A percentile compares a stretch with the other conserved stretches of the same genome.
These are phyloP conservation scores for Favolaschia claudopus DNA, from an alignment of 768 basidiomycete genomes.

Conservation along the genomic window DNA sequence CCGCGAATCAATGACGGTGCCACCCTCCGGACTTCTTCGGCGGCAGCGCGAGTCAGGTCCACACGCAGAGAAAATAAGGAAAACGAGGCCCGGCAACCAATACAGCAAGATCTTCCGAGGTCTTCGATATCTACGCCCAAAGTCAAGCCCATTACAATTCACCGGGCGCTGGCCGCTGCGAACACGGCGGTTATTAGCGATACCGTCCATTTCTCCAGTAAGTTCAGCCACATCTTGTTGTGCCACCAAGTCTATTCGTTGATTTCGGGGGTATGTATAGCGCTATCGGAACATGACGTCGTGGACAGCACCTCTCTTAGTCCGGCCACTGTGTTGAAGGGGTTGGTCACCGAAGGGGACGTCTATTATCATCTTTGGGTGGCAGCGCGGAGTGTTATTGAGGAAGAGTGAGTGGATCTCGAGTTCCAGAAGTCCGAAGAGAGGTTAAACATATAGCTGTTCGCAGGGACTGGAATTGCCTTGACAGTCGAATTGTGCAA, in stretches of 20 bases:
- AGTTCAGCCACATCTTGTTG: slow-evolving; percentile 23
- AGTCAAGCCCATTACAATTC: slow-evolving; percentile 1
- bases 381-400: slow-evolving; percentile 38
- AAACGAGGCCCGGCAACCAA: slow-evolving; percentile 1
- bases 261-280: neutral
- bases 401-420: slow-evolving; percentile 42
- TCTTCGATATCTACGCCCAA: neutral
- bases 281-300: slow-evolving; percentile 40
- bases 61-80: slow-evolving; percentile 6
- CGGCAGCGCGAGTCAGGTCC: slow-evolving; percentile 1
- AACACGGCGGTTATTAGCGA: slow-evolving; percentile 49
- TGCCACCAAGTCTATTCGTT: neutral
- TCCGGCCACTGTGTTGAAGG: slow-evolving; percentile 38
- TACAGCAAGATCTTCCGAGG: too few species aligned
- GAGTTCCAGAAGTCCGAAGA: too few species aligned
- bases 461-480: slow-evolving; percentile 22
- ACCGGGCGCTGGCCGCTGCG: slow-evolving; percentile 25
- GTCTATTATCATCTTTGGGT: slow-evolving; percentile 22
- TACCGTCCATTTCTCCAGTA: slow-evolving; percentile 54
- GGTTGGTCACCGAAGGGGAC: slow-evolving; percentile 25
- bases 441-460: slow-evolving; percentile 31
- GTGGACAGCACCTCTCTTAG: slow-evolving; percentile 43
- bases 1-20: neutral
- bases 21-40: neutral
- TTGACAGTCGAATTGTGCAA: neutral